phyloP scores from a whole-genome alignment of 192 early-diverging fungal species.

The Fimicolochytrium jonesii region DNA sequence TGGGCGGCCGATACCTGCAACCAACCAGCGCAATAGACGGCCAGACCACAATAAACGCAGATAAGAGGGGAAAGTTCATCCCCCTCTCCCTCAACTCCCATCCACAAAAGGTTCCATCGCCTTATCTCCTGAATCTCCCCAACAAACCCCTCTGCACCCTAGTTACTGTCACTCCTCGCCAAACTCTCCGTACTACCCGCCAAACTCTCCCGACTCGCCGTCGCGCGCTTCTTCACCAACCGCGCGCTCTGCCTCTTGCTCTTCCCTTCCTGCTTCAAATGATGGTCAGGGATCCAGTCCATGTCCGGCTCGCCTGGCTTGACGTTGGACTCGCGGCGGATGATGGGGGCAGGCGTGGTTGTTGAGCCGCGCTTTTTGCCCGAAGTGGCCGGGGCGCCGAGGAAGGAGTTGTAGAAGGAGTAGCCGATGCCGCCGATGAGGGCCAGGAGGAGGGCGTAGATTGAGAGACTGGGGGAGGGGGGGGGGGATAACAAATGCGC shows the following conservation, averaged over 20 bases:
- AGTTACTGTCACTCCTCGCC: too few species aligned
- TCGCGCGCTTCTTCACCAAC: constrained; percentile 13
- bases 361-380: neutral
- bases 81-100: too few species aligned
- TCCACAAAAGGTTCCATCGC: too few species aligned
- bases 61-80: too few species aligned
- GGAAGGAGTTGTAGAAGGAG: constrained; percentile 43
- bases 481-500: too few species aligned
- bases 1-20: too few species aligned
- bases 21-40: too few species aligned
- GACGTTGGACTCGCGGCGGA: neutral
- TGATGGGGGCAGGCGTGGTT: neutral
- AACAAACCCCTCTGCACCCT: too few species aligned
- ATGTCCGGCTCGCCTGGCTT: constrained; percentile 38
- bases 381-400: constrained; percentile 15
- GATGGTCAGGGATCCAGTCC: constrained; percentile 53
- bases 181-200: too few species aligned
- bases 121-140: too few species aligned
- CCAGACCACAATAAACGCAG: too few species aligned
- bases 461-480: constrained; percentile 48
- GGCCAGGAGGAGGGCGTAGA: constrained; percentile 41
- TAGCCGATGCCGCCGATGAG: constrained; percentile 41
- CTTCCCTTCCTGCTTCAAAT: constrained; percentile 1
- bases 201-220: too few species aligned
- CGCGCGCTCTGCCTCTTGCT: constrained; percentile 12